Evolutionary conservation across 1,139 yeast species (phyloP), one percentile per base, ranked within the genome.

Genomic region (Lodderomyces jiufengensis): DNA sequence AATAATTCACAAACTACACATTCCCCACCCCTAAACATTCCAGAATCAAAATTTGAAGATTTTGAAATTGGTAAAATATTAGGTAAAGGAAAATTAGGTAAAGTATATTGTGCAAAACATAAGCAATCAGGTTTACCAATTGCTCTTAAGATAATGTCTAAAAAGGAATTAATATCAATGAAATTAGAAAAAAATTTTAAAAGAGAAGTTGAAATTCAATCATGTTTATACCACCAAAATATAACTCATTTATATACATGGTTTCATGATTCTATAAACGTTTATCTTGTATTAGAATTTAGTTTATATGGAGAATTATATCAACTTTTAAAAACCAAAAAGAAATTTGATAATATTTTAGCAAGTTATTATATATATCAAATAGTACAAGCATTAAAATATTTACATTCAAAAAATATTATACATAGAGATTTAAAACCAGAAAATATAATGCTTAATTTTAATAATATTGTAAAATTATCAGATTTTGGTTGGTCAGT

Each of bases 401-500:
- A 87, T 52, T 64, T 92, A 47, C 97, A 90, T 60, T 64, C 74
- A 30, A 83, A 82, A 49, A 77, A 81, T 46, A 80, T 90, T 31
- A 84, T 92, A 24, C 98, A 92, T 54, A 71, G 98, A 41, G 98
- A 90, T 55, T 76, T 90, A 45, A 90, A 90, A 55, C 97, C 97
- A 0, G 97, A 90, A 54, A 90, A 90, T 50, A 83, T 90, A 34
- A 61, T 90, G 35, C 63, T 90, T 8, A 85, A 87, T 5, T 72
- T 79, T 38, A 77, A 85, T 52, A 84, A 87, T 47, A 70, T 72
- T 25, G 70, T 90, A 34, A 88, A 87, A 53, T 71, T 92, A 30
- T 84, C 96, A 29, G 98, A 92, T 59, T 92, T 92, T 59, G 98
- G 98, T 9, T 92, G 97, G 97, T 84, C 95, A 40, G 95, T 90